Evolutionary conservation across 352 stramenopile genomes (phyloP), one percentile per base, ranked within the genome.

Genomic region (Blastocystis sp.): DNA sequence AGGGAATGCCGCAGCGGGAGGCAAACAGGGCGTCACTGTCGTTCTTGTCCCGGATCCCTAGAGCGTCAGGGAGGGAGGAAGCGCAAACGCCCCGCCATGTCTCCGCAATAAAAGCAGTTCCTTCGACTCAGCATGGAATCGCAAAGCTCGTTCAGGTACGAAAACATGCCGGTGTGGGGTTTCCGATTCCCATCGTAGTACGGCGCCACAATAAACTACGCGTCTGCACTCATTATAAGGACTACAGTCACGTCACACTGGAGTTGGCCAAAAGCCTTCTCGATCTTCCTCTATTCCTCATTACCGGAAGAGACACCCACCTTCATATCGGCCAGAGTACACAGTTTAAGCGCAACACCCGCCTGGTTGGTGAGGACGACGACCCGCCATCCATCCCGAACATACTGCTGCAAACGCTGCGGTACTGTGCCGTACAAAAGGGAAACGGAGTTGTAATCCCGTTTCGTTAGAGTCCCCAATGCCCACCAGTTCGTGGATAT

Each of bases 11-110:
- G n/a, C 93, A 84, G 89, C 96, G 96, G 5, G 95, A 88, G 17
- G 94, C 93, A 76, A 96, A 95, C 88, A 95, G 94, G 89, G 95
- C 94, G 81, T 96, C 94, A 2, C 92, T 67, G 93, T 14, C 91
- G 90, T n/a, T 41, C 34, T 69, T 88, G 7, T 34, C 40, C 4
- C 10, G 17, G 34, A 23, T 48, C 23, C 28, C 56, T 71, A 43
- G 34, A n/a, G 52, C 59, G 17, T 79, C 34, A 59, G 9, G 34
- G 38, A 34, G 23, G 45, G 14, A 56, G 48, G 48, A 56, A 56
- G 14, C 48, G 48, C 14, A 7, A 7, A 56, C 48, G 48, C 1
- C 38, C 56, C 65, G 21, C 34, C 45, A 78, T 78, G 43, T 88
- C 67, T 1, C 64, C 67, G 66, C 64, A 88, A 41, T 43, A 88